Conservation (phyloP, 345 rosid genomes). For the Capsella bursapastoris region DNA sequence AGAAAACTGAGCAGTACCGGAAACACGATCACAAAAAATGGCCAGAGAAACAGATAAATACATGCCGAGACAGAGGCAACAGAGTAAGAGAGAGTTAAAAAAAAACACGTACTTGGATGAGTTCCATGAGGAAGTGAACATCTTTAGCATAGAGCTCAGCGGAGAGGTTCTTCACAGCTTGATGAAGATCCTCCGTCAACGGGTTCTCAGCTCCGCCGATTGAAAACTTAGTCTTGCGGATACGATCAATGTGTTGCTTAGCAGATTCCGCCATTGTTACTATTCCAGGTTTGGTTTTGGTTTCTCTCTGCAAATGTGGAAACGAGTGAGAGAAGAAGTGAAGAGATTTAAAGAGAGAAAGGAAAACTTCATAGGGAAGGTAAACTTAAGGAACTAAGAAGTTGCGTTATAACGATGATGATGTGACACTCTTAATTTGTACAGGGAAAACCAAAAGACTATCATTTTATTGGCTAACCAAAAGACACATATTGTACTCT, state of each 20-base stretch:
- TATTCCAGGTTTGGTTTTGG: not conserved
- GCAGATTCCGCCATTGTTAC: constrained; percentile 32
- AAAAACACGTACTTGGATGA: constrained; percentile 54
- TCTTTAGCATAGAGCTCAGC: constrained; percentile 75
- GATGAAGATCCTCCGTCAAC: constrained; percentile 58
- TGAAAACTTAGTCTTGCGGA: constrained; percentile 56
- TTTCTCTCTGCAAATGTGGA: not conserved
- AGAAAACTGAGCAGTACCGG: not conserved
- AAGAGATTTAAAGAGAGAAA: constrained; percentile 1
- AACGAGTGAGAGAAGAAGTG: not conserved
- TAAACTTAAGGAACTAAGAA: constrained; percentile 17
- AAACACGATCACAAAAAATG: not conserved
- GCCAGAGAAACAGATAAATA: not conserved
- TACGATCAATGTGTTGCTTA: constrained; percentile 56
- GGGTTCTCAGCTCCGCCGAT: constrained; percentile 65
- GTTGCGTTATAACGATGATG: not conserved
- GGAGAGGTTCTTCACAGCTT: constrained; percentile 63
- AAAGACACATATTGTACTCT: not conserved
- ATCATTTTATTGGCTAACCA: not conserved
- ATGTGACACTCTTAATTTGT: not conserved
- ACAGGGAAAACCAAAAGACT: constrained; percentile 17
- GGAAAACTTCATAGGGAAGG: constrained; percentile 34
- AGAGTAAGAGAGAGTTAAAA: not conserved
- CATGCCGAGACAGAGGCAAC: not conserved
- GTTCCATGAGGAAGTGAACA: constrained; percentile 79